phyloP scores from a whole-genome alignment of 129 eudicot species.

The Lonicera japonica region DNA sequence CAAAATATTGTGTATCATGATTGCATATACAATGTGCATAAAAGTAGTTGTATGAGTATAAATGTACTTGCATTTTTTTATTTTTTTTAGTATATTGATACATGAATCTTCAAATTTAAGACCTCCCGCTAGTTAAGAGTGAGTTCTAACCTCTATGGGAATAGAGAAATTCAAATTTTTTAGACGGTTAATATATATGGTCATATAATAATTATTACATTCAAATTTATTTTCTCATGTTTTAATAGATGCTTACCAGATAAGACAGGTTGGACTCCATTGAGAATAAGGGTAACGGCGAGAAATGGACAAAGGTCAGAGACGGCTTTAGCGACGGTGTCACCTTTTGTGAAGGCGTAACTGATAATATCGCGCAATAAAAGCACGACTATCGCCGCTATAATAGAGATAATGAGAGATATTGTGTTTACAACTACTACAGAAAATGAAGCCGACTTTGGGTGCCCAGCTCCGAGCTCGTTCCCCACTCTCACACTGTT shows the following conservation, averaged over 20 bases:
- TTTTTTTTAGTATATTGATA: too few relatives aligned
- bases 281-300: conserved; percentile 20
- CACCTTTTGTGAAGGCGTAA: conserved; percentile 26
- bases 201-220: too few relatives aligned
- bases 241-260: conserved; percentile 24
- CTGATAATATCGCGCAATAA: conserved; percentile 22
- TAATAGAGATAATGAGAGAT: conserved; percentile 10
- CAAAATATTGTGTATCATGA: too few relatives aligned
- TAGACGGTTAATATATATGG: too few relatives aligned
- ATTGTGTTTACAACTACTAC: conserved; percentile 14
- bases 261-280: conserved; percentile 34
- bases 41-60: too few relatives aligned
- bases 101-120: too few relatives aligned
- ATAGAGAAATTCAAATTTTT: too few relatives aligned
- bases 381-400: conserved; percentile 8
- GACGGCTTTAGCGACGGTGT: conserved; percentile 27
- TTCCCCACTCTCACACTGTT: conserved; percentile 35
- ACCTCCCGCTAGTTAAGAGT: too few relatives aligned
- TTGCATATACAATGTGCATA: too few relatives aligned
- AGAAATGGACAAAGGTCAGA: conserved; percentile 28
- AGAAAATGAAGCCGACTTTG: conserved; percentile 29
- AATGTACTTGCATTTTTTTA: too few relatives aligned
- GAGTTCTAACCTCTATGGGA: too few relatives aligned
- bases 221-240: too few relatives aligned
- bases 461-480: conserved; percentile 40